These are phyloP conservation scores for Zizania latifolia DNA, from an alignment of 176 grass and related monocot genomes.

Conservation along the genomic window DNA sequence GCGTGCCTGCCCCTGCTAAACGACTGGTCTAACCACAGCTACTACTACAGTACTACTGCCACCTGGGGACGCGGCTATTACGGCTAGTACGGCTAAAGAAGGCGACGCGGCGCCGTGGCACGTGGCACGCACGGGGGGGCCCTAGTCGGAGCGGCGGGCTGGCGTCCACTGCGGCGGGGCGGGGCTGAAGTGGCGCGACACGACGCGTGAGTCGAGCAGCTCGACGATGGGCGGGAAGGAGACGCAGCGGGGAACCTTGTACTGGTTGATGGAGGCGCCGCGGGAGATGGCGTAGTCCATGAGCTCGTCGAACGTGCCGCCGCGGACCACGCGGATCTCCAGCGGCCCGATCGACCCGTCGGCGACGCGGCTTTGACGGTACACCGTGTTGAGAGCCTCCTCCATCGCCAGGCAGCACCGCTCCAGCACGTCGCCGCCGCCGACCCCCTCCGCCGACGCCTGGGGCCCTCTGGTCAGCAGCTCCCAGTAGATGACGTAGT, in stretches of 20 bases:
- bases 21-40: too few relatives aligned
- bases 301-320: conserved; percentile 70
- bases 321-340: conserved; percentile 53
- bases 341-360: conserved; percentile 54
- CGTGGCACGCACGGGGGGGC: background rate
- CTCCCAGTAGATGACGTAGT: conserved; percentile 84
- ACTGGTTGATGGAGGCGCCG: conserved; percentile 74
- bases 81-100: too few relatives aligned
- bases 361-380: conserved; percentile 49
- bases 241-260: conserved; percentile 73
- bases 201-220: conserved; percentile 58
- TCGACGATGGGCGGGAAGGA: conserved; percentile 59
- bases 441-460: background rate
- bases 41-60: too few relatives aligned
- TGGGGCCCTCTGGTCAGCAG: conserved; percentile 16
- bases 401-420: conserved; percentile 63
- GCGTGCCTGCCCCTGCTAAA: too few relatives aligned
- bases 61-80: too few relatives aligned
- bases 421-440: conserved; percentile 14
- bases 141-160: background rate
- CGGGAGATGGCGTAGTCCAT: conserved; percentile 70
- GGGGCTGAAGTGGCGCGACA: conserved; percentile 55
- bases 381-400: conserved; percentile 54
- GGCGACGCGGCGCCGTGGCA: too few relatives aligned
- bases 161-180: conserved; percentile 42